A percentile compares a stretch with the other conserved stretches of the same genome.
Conservation (phyloP, 257 asterid species). For the Primulina tabacum region DNA sequence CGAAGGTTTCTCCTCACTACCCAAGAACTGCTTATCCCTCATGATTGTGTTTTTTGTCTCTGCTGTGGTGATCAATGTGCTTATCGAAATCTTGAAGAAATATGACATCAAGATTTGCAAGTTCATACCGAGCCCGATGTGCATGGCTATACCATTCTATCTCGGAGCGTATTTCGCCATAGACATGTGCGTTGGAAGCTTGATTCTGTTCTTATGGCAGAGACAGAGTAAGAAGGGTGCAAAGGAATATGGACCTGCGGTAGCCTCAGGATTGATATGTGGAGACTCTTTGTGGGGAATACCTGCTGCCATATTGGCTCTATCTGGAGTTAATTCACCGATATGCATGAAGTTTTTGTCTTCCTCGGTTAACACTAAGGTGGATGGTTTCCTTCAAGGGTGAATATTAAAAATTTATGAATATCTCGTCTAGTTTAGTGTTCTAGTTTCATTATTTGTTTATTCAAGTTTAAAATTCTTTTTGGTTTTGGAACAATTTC, state of each 20-base stretch:
- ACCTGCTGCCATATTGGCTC: conserved; percentile 60
- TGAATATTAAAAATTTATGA: background rate
- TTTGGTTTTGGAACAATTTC: background rate
- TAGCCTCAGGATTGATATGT: conserved; percentile 74
- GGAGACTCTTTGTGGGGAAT: conserved; percentile 78
- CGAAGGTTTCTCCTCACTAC: conserved; percentile 61
- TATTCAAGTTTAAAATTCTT: no score
- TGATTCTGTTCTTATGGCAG: conserved; percentile 48
- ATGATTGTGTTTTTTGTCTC: conserved; percentile 33
- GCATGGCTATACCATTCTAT: conserved; percentile 81
- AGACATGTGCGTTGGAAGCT: conserved; percentile 78
- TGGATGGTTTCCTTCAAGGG: conserved; percentile 19
- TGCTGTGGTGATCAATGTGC: conserved; percentile 31
- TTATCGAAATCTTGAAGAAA: conserved; percentile 26
- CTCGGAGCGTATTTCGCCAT: conserved; percentile 66
- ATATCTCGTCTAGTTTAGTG: no score
- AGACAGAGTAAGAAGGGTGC: conserved; percentile 39
- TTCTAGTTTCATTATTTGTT: background rate
- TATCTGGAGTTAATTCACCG: conserved; percentile 49
- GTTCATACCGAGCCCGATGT: conserved; percentile 73
- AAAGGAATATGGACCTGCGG: conserved; percentile 42
- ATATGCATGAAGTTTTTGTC: conserved; percentile 63
- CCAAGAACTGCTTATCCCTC: conserved; percentile 52
- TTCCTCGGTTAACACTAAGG: conserved; percentile 21
- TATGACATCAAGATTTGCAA: conserved; percentile 48